phyloP scores from a whole-genome alignment of 768 basidiomycete species.

The Cubamyces lactineus region DNA sequence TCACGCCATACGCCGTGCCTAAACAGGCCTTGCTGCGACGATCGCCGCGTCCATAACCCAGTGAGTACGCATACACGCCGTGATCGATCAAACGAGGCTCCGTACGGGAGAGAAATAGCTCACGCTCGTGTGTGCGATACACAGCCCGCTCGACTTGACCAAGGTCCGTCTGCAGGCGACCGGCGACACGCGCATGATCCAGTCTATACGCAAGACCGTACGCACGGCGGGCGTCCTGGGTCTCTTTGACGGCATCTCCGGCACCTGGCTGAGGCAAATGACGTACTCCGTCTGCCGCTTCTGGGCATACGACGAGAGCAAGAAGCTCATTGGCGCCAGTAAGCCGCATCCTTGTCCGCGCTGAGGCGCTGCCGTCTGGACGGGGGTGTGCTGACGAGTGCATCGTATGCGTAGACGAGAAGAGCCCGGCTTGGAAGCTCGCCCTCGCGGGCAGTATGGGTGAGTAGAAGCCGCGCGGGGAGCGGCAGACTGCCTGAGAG shows the following conservation, averaged over 20 bases:
- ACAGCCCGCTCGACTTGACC: constrained; percentile 82
- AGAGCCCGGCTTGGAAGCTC: constrained; percentile 80
- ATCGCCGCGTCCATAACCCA: constrained; percentile 90
- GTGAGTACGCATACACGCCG: constrained; percentile 44
- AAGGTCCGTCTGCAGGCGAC: constrained; percentile 92
- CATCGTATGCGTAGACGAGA: constrained; percentile 51
- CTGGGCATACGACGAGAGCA: constrained; percentile 92
- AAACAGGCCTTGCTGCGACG: constrained; percentile 71
- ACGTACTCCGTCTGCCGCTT: constrained; percentile 91
- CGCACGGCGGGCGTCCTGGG: constrained; percentile 78
- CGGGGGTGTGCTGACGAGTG: background rate
- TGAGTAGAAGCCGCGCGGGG: constrained; percentile 40
- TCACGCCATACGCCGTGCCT: constrained; percentile 7
- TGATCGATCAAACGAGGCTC: background rate
- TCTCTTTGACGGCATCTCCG: constrained; percentile 83
- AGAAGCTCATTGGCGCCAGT: constrained; percentile 75
- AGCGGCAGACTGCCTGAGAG: background rate
- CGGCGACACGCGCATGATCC: constrained; percentile 89
- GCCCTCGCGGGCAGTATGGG: constrained; percentile 86
- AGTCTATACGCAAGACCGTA: constrained; percentile 81
- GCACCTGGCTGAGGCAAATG: constrained; percentile 92
- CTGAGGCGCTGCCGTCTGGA: background rate
- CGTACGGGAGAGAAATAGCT: background rate
- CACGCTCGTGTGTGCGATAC: background rate
- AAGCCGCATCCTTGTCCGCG: constrained; percentile 23